Percentiles rank a stretch among this genome's conserved stretches.
These are phyloP conservation scores for Starmera dryadoides DNA, from an alignment of 805 yeast species.

Conservation along the genomic window DNA sequence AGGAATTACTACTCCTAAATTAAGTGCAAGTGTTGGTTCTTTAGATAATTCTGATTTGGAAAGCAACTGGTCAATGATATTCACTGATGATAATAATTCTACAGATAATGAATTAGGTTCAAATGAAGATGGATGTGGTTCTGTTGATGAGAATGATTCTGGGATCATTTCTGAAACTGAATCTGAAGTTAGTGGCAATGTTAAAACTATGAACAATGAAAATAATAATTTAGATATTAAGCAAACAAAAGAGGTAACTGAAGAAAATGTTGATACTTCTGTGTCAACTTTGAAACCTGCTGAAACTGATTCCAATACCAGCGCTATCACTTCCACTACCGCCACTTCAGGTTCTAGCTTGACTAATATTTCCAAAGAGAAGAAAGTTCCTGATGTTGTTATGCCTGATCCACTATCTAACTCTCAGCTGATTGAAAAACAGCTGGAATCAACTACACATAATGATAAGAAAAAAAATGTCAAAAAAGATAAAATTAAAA, in stretches of 20 bases:
- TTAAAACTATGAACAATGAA: neutral
- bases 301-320: no score
- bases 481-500: no score
- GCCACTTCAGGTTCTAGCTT: no score
- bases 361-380: no score
- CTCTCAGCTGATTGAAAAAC: no score
- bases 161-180: constrained; percentile 14
- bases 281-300: constrained; percentile 8
- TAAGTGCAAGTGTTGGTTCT: neutral
- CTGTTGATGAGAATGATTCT: constrained; percentile 6
- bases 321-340: no score
- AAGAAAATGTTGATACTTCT: constrained; percentile 1
- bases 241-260: neutral
- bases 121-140: constrained; percentile 6
- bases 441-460: no score
- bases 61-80: constrained; percentile 21
- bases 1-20: neutral
- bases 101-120: constrained; percentile 20
- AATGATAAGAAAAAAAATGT: no score
- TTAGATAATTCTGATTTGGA: constrained; percentile 11
- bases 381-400: no score
- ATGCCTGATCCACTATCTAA: no score
- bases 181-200: constrained; percentile 4
- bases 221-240: no score
- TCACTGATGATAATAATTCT: constrained; percentile 21